phyloP scores from a whole-genome alignment of 2,329 filamentous ascomycete genomes.

The Aaosphaeria pasadenensis region DNA sequence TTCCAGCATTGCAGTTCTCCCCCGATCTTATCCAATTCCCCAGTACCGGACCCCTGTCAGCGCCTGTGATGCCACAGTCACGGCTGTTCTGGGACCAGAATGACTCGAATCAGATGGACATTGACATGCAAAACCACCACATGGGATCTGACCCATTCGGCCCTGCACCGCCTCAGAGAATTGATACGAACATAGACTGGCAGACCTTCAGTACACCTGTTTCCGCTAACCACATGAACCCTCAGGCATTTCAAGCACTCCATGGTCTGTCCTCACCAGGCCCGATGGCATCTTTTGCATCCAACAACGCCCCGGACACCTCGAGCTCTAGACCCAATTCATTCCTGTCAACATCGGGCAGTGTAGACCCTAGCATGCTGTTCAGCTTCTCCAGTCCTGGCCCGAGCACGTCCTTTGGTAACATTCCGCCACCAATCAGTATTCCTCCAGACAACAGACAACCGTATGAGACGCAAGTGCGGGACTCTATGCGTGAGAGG shows the following conservation, averaged over 20 bases:
- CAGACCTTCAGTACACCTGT: conserved; percentile 28
- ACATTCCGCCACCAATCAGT: conserved; percentile 16
- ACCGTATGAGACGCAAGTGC: conserved; percentile 38
- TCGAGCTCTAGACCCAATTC: conserved; percentile 23
- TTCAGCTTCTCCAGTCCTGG: conserved; percentile 39
- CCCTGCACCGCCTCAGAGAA: conserved; percentile 29
- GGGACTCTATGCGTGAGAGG: conserved; percentile 33
- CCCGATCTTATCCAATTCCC: conserved; percentile 55
- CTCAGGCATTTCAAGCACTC: conserved; percentile 30
- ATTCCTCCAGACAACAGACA: conserved; percentile 20
- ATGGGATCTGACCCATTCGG: conserved; percentile 31
- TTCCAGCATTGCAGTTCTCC: conserved; percentile 55
- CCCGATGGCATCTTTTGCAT: conserved; percentile 19
- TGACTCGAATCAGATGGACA: conserved; percentile 30
- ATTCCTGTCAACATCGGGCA: conserved; percentile 35
- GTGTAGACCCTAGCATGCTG: conserved; percentile 49
- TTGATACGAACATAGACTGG: conserved; percentile 29
- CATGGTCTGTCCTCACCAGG: conserved; percentile 25
- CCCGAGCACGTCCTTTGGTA: conserved; percentile 25
- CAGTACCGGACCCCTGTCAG: conserved; percentile 52
- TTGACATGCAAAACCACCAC: conserved; percentile 20
- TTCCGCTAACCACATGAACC: conserved; percentile 26
- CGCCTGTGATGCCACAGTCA: conserved; percentile 55
- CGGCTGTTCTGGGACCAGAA: conserved; percentile 37
- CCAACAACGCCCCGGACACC: conserved; percentile 11